Base-by-base conservation (phyloP, 2,329 filamentous ascomycete species). In the Amauroascus verrucosus region DNA sequence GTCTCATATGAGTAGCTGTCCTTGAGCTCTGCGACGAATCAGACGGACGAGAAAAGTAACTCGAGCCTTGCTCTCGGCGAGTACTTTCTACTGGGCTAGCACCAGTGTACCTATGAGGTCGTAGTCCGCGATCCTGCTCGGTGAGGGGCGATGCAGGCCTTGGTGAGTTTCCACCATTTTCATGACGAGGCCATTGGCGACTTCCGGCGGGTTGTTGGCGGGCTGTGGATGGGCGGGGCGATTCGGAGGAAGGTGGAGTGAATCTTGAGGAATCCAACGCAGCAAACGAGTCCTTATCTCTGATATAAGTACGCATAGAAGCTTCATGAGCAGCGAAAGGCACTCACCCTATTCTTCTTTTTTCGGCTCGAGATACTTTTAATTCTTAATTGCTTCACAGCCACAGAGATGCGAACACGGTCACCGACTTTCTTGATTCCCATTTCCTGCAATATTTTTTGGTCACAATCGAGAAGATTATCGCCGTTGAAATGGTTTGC, bases 401-500 rank as follows among this genome's bases (percentile, higher is more conserved):
- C 84, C 57, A 90, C 78, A 63, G 88, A 90, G 57, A 98, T 84
- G 58, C 91, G 86, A 33, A 98, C 91, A 51, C 93, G 84, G 69
- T 98, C 93, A 59, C 93, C 93, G 59, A 98, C 87, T 71, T 97
- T 98, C 62, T 95, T 94, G 62, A 98, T 91, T 41, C 93, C 93
- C 82, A 98, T 95, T 69, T 98, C 93, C 70, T 95, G 94, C 58
- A 98, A 77, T 38, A 95, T 88, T 53, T 89, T 85, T 75, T 95
- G 94, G 70, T 98, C 93, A 77, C 96, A 91, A 72, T 98, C 93
- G 61, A 98, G 78, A 43, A 98, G 76, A 66, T 95, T 96, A 72
- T 96, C 89, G 63, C 93, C 93, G 66, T 93, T 98, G 75, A 98
- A 96, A 70, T 97, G 88, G 69, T 98, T 95, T 66, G 83, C 78